Conservation (phyloP, 179 eudicot genomes). For the Vitellaria paradoxa region DNA sequence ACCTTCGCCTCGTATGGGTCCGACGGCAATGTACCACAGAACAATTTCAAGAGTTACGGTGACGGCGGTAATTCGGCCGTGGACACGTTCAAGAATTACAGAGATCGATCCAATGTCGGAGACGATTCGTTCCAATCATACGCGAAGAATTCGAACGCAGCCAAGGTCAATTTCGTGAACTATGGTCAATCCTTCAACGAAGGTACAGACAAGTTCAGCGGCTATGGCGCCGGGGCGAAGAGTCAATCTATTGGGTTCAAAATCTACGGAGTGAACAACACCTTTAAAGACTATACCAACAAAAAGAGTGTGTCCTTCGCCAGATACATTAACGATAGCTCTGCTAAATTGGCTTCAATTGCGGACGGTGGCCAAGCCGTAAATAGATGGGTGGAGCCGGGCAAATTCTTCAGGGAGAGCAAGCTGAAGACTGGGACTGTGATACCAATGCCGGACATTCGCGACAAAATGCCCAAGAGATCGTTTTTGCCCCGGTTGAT, state of each 20-base stretch:
- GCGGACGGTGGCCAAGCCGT: constrained; percentile 26
- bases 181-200: constrained; percentile 62
- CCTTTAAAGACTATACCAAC: constrained; percentile 53
- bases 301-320: constrained; percentile 38
- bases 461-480: constrained; percentile 73
- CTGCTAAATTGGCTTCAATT: constrained; percentile 1
- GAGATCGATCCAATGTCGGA: constrained; percentile 75
- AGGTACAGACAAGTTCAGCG: constrained; percentile 64
- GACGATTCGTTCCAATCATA: constrained; percentile 59
- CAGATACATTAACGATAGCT: constrained; percentile 28
- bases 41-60: constrained; percentile 58
- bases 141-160: constrained; percentile 49
- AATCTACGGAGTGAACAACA: constrained; percentile 45
- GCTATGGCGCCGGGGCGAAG: constrained; percentile 52
- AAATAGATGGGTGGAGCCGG: constrained; percentile 74
- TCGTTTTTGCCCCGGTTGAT: constrained; percentile 72
- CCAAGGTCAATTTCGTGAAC: constrained; percentile 44
- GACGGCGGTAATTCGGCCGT: constrained; percentile 46
- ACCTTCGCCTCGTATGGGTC: constrained; percentile 55
- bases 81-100: constrained; percentile 52
- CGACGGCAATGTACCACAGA: constrained; percentile 56
- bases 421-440: constrained; percentile 51
- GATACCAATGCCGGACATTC: constrained; percentile 82
- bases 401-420: constrained; percentile 69
- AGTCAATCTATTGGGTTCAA: constrained; percentile 39